Evolutionary conservation across 2,329 filamentous ascomycete genomes (phyloP).

Genomic region (Teratosphaeria zuluensis): DNA sequence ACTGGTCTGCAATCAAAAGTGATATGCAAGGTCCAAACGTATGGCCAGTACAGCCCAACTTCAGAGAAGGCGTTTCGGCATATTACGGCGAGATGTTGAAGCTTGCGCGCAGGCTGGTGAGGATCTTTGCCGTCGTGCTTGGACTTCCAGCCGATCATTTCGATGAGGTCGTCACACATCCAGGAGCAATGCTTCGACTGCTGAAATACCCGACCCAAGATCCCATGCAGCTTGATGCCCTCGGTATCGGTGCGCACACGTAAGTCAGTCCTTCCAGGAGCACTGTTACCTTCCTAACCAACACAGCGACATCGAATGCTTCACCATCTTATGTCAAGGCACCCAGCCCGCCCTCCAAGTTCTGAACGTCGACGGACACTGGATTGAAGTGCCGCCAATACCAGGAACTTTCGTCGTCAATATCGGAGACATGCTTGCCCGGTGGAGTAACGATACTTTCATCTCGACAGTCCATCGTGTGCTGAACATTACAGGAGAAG

Average conservation of each 20-base stretch:
- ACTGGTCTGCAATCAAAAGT: neutral
- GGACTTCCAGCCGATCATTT: slow-evolving; percentile 28
- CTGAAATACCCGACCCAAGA: slow-evolving; percentile 28
- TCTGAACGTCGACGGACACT: slow-evolving; percentile 27
- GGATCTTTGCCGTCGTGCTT: slow-evolving; percentile 30
- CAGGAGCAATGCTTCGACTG: slow-evolving; percentile 30
- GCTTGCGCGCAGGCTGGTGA: slow-evolving; percentile 29
- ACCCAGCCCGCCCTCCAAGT: slow-evolving; percentile 15
- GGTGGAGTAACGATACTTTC: slow-evolving; percentile 37
- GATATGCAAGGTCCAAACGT: slow-evolving; percentile 13
- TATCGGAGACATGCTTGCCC: slow-evolving; percentile 39
- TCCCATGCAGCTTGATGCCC: slow-evolving; percentile 13
- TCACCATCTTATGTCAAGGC: slow-evolving; percentile 16
- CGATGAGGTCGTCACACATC: slow-evolving; percentile 27
- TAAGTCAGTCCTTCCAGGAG: neutral
- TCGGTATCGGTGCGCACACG: slow-evolving; percentile 29
- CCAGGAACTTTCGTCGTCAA: slow-evolving; percentile 41
- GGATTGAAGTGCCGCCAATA: slow-evolving; percentile 37
- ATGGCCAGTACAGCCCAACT: slow-evolving; percentile 23
- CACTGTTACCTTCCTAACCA: neutral
- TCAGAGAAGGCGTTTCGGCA: slow-evolving; percentile 24
- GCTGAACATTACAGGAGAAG: slow-evolving; percentile 31
- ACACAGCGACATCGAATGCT: slow-evolving; percentile 14
- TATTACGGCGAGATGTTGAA: slow-evolving; percentile 29
- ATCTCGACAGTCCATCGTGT: slow-evolving; percentile 39